phyloP scores from a whole-genome alignment of 2,329 filamentous ascomycete species.

The Trichoderma asperellum region DNA sequence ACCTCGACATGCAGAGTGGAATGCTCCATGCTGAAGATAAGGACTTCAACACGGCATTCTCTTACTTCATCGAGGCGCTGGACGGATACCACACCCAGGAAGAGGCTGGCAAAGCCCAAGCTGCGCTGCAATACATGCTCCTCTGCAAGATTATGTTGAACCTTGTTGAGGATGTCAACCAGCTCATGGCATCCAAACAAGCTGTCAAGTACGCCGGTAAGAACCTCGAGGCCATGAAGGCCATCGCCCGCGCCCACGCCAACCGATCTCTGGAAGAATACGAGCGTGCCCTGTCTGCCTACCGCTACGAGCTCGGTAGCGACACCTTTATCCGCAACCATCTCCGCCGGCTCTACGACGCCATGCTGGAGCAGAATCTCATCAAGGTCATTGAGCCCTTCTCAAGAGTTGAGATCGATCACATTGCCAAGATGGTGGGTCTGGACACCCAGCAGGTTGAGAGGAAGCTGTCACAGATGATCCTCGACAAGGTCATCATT shows the following conservation, averaged over 20 bases:
- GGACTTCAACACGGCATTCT: slow-evolving; percentile 98
- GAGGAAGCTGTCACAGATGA: slow-evolving; percentile 99
- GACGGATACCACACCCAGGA: slow-evolving; percentile 96
- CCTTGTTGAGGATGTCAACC: slow-evolving; percentile 91
- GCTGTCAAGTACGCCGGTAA: slow-evolving; percentile 94
- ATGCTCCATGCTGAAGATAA: slow-evolving; percentile 98
- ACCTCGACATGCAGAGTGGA: slow-evolving; percentile 98
- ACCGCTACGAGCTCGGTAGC: slow-evolving; percentile 90
- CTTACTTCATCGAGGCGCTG: slow-evolving; percentile 98
- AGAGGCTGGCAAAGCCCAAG: slow-evolving; percentile 86
- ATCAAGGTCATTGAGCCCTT: slow-evolving; percentile 99
- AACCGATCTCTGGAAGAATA: slow-evolving; percentile 97
- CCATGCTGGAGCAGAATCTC: slow-evolving; percentile 98
- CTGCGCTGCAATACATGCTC: slow-evolving; percentile 97
- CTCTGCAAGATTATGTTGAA: slow-evolving; percentile 99
- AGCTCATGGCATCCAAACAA: slow-evolving; percentile 93
- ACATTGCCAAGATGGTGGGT: slow-evolving; percentile 97
- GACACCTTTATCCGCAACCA: slow-evolving; percentile 98
- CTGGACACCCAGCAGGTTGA: slow-evolving; percentile 96
- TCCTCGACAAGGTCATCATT: slow-evolving; percentile 97
- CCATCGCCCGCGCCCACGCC: slow-evolving; percentile 90
- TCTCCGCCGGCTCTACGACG: slow-evolving; percentile 92
- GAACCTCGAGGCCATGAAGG: slow-evolving; percentile 98
- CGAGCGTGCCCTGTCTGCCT: slow-evolving; percentile 86
- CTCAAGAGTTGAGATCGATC: slow-evolving; percentile 92